These are phyloP conservation scores for Bryum argenteum DNA, from an alignment of 225 moss, liverwort and hornwort genomes.

Conservation along the genomic window DNA sequence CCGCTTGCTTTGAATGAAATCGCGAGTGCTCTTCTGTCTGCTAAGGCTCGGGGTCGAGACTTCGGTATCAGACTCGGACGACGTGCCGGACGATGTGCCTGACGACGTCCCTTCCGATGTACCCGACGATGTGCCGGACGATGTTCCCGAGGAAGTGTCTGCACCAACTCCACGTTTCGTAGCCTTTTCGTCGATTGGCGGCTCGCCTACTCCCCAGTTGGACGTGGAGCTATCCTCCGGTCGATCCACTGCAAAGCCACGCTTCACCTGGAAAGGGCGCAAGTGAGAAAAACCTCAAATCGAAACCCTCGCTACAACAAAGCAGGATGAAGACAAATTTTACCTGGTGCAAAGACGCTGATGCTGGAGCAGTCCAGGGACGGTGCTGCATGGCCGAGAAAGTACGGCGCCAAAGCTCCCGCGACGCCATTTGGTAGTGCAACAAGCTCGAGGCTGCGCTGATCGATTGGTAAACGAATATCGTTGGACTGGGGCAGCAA, in stretches of 20 bases:
- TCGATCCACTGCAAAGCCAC: slow-evolving; percentile 47
- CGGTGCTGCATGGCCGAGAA: slow-evolving; percentile 14
- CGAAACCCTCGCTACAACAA: background rate
- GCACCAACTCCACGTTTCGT: slow-evolving; percentile 43
- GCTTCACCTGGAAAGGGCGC: slow-evolving; percentile 26
- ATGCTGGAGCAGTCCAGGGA: background rate
- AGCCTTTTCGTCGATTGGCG: slow-evolving; percentile 53
- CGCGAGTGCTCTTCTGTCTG: slow-evolving; percentile 53
- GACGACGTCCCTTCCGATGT: background rate
- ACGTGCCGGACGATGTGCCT: background rate
- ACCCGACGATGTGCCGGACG: background rate
- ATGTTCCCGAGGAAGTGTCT: background rate
- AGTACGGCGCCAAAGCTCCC: slow-evolving; percentile 32
- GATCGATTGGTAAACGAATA: background rate
- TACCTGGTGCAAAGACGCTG: slow-evolving; percentile 30
- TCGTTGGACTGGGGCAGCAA: background rate
- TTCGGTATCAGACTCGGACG: slow-evolving; percentile 40
- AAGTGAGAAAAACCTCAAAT: background rate
- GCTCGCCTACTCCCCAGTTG: slow-evolving; percentile 59
- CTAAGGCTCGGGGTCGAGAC: slow-evolving; percentile 43
- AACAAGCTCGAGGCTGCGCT: background rate
- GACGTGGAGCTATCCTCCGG: slow-evolving; percentile 52
- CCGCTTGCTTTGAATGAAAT: slow-evolving; percentile 51
- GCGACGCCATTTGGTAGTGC: slow-evolving; percentile 26
- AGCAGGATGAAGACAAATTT: background rate